Base-by-base conservation (phyloP, 2,329 filamentous ascomycete species). In the Amesomyces nigricolor region DNA sequence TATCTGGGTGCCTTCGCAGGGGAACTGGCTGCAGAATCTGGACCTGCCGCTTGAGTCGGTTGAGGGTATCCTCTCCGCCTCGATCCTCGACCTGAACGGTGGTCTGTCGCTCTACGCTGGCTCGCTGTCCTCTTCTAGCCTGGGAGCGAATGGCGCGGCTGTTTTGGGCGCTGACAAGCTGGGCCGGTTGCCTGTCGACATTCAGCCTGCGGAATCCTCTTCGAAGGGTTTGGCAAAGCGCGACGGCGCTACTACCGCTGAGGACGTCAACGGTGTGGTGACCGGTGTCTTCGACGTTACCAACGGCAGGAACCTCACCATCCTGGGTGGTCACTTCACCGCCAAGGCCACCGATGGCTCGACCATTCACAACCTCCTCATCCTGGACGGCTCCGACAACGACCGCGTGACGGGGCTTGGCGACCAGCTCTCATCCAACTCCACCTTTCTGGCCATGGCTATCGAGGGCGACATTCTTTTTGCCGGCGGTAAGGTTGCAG, bases 11-110 rank as follows among this genome's bases (percentile, higher is more conserved):
- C 89, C 89, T 3, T 95, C 91, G 3, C 78, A 80, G 59, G 79
- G 78, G 56, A 94, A 94, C 67, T 99, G 94, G 94, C 77, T 99
- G 14, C 83, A 90, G 66, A 94, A 95, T 62, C 73, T 96, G 16
- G 71, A 83, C 37, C 74, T 82, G 6, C 73, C 80, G 7, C 78
- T 84, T 32, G 83, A 88, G 53, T 77, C 81, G 6, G 80, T 95
- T 63, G 78, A 79, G 56, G 95, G 94, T 38, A 74, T 84, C 54
- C 77, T 99, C 45, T 87, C 85, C 16, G 80, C 89, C 1, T 77
- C 78, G 6, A 77, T 86, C 39, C 78, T 88, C n/a, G 77, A 85
- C 51, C 74, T 90, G 8, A 37, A 46, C 1, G 78, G 78, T 47
- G 78, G 77, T 47, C 79, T 78, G 17, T 81, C 85, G 14, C 75